Percentiles rank a stretch among this genome's conserved stretches.
phyloP scores from a whole-genome alignment of 2,329 filamentous ascomycete species.

The Fusarium graminum region DNA sequence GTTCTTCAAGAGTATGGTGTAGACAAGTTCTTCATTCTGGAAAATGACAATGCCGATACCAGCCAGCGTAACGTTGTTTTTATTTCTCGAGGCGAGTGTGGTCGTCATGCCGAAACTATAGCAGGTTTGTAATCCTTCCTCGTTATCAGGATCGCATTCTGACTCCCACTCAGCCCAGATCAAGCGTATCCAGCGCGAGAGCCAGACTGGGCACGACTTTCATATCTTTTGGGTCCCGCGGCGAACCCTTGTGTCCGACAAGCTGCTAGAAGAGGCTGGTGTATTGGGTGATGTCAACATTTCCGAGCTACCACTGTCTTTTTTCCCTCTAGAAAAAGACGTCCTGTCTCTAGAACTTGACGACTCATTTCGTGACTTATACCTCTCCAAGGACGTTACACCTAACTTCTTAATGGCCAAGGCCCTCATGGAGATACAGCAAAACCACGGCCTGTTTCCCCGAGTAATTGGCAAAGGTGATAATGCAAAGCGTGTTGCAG shows the following conservation, averaged over 20 bases:
- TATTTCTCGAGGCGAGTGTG: constrained; percentile 89
- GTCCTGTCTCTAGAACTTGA: constrained; percentile 91
- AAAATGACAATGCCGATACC: constrained; percentile 94
- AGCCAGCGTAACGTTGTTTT: constrained; percentile 97
- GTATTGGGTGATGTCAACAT: constrained; percentile 94
- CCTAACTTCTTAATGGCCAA: constrained; percentile 90
- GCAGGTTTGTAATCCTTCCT: constrained; percentile 74
- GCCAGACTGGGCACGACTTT: constrained; percentile 92
- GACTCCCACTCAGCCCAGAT: constrained; percentile 79
- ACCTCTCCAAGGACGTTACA: constrained; percentile 90
- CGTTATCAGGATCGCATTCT: constrained; percentile 10
- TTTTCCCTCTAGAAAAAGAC: constrained; percentile 92
- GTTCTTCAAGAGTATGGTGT: constrained; percentile 97
- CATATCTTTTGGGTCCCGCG: constrained; percentile 96
- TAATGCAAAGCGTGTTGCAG: constrained; percentile 88
- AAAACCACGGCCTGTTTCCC: constrained; percentile 92
- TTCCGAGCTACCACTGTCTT: constrained; percentile 86
- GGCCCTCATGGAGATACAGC: constrained; percentile 94
- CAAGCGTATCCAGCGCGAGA: constrained; percentile 87
- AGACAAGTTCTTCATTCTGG: constrained; percentile 96
- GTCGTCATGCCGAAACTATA: constrained; percentile 84
- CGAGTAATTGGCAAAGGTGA: constrained; percentile 96
- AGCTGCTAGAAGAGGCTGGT: constrained; percentile 90
- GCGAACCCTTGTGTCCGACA: constrained; percentile 90
- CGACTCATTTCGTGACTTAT: constrained; percentile 87